Evolutionary conservation across 2,329 filamentous ascomycete species (phyloP).

Genomic region (Epichloe aotearoae): DNA sequence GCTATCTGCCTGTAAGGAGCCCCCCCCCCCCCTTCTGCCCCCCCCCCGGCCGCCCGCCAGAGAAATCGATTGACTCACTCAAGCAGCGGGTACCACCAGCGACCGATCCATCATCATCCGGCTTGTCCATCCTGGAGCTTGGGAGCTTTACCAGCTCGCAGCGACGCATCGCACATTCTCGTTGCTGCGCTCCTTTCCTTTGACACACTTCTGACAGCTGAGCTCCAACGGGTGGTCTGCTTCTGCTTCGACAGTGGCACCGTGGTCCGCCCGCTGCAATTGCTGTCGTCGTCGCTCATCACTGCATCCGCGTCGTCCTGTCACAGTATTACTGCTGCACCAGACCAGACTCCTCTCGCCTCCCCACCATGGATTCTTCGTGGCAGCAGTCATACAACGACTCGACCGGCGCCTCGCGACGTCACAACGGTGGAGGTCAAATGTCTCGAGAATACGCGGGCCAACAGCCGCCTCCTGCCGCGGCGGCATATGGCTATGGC

Average conservation of each 20-base stretch:
- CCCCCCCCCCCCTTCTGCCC: fast-evolving
- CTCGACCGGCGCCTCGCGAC: slow-evolving; percentile 46
- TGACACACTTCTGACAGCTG: neutral
- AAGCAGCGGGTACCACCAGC: neutral
- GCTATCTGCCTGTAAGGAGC: no score
- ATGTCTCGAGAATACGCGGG: slow-evolving; percentile 35
- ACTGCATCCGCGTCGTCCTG: neutral
- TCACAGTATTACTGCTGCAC: slow-evolving; percentile 1
- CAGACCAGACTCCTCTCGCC: slow-evolving; percentile 11
- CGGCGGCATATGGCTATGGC: slow-evolving; percentile 36
- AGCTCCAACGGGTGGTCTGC: neutral
- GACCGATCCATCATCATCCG: slow-evolving; percentile 2
- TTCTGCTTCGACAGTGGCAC: neutral
- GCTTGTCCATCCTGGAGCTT: slow-evolving; percentile 2
- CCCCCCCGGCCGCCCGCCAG: no score
- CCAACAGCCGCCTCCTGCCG: slow-evolving; percentile 18
- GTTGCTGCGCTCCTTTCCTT: neutral
- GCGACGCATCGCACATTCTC: neutral
- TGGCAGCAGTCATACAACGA: slow-evolving; percentile 56
- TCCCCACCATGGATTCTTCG: slow-evolving; percentile 36
- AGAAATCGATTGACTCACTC: no score
- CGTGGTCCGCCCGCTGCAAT: neutral
- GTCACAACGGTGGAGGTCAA: slow-evolving; percentile 43
- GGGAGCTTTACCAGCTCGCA: slow-evolving; percentile 6
- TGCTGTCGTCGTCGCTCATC: slow-evolving; percentile 1